Conservation (phyloP, 78 protist genomes). For the Thecamonas trahens region DNA sequence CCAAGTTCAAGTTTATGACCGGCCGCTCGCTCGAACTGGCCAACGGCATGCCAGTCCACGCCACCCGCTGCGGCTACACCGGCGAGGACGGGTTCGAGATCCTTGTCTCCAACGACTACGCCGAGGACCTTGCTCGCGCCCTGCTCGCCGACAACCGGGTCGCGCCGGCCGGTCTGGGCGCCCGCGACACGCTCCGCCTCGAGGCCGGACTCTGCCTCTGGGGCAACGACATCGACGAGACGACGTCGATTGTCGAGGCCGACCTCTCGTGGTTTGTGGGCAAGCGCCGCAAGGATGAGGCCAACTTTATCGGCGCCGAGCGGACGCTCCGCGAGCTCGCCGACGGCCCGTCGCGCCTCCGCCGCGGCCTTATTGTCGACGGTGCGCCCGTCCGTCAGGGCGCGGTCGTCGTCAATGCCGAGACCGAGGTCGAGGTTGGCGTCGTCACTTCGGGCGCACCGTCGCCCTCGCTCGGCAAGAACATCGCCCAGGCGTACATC, state of each 20-base stretch:
- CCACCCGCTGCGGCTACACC: conserved; percentile 86
- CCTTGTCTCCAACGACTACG: conserved; percentile 15
- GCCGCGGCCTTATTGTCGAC: conserved; percentile 61
- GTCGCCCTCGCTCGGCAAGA: conserved; percentile 62
- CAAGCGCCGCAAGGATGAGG: conserved; percentile 64
- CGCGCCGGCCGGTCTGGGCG: conserved; percentile 85
- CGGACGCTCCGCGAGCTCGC: conserved; percentile 65
- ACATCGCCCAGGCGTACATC: conserved; percentile 86
- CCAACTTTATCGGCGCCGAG: conserved; percentile 86
- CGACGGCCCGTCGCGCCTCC: conserved; percentile 36
- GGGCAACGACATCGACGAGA: conserved; percentile 86
- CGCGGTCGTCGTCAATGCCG: background rate
- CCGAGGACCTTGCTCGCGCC: background rate
- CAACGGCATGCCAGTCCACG: background rate
- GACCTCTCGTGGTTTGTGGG: conserved; percentile 60
- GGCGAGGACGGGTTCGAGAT: conserved; percentile 99
- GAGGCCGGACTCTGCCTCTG: conserved; percentile 96
- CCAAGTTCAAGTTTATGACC: conserved; percentile 62
- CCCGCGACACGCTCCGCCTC: conserved; percentile 89
- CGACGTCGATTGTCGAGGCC: conserved; percentile 81
- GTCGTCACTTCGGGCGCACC: conserved; percentile 73
- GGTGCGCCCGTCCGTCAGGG: conserved; percentile 85
- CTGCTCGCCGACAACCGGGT: conserved; percentile 25
- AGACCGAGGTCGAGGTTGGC: conserved; percentile 54
- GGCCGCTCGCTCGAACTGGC: conserved; percentile 3